phyloP scores from a whole-genome alignment of 2,329 filamentous ascomycete species.

The Hymenotorrendiella dingleyae region DNA sequence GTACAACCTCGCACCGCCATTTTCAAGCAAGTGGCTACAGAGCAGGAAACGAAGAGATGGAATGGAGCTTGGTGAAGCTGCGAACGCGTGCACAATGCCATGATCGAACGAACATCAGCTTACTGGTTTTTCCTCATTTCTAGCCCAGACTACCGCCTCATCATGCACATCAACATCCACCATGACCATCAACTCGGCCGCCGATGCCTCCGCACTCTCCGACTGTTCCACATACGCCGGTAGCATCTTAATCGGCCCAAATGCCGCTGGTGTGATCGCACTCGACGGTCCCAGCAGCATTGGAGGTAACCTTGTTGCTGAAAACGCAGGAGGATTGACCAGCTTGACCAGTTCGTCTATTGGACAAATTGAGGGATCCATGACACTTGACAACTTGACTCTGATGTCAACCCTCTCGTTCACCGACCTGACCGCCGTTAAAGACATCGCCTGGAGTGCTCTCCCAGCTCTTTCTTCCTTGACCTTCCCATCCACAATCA shows the following conservation, averaged over 20 bases:
- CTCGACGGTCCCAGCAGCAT: constrained; percentile 56
- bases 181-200: constrained; percentile 27
- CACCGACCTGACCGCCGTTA: constrained; percentile 57
- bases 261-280: constrained; percentile 37
- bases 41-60: no score
- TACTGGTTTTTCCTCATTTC: background rate
- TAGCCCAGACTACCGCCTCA: constrained; percentile 12
- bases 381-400: constrained; percentile 64
- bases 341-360: constrained; percentile 58
- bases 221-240: constrained; percentile 28
- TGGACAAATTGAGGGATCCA: constrained; percentile 59
- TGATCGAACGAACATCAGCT: no score
- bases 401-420: constrained; percentile 64
- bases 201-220: constrained; percentile 26
- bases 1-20: no score
- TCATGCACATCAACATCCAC: constrained; percentile 27
- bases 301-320: constrained; percentile 49
- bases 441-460: constrained; percentile 64
- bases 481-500: constrained; percentile 55
- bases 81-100: no score
- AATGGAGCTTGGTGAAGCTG: no score
- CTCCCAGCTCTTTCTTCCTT: constrained; percentile 58
- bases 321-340: constrained; percentile 58
- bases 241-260: constrained; percentile 31
- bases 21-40: no score